Conservation (phyloP, 1,284 basidiomycete species). For the Cronartium quercuum region DNA sequence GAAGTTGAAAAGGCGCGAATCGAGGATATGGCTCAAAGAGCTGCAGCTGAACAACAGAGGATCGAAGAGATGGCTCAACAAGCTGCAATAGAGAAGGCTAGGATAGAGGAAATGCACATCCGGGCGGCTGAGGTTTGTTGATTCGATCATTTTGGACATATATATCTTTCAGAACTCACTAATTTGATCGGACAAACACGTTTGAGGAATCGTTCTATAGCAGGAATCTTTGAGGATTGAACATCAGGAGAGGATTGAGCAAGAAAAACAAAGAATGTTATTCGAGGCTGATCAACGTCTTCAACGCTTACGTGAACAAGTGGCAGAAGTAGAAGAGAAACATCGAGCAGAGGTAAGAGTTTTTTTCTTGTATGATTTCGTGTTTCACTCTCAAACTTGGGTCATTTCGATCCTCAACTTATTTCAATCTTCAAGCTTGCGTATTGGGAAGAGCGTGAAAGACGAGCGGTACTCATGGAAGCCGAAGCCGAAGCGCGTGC, state of each 20-base stretch:
- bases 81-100: not conserved
- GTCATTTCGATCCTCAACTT: not conserved
- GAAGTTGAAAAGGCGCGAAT: not conserved
- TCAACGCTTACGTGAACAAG: constrained; percentile 22
- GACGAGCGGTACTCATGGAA: constrained; percentile 12
- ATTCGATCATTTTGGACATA: not conserved
- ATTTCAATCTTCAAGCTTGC: not conserved
- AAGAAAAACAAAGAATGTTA: constrained; percentile 20
- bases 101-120: constrained; percentile 12
- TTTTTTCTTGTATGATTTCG: too few species aligned
- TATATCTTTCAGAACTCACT: not conserved
- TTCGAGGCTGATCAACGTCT: constrained; percentile 19
- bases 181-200: not conserved
- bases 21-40: not conserved
- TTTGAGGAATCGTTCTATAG: constrained; percentile 6
- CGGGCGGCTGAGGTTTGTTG: constrained; percentile 2
- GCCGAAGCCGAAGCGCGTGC: constrained; percentile 30
- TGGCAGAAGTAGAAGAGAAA: constrained; percentile 13
- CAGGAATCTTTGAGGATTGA: constrained; percentile 8
- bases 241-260: constrained; percentile 33
- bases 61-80: constrained; percentile 31
- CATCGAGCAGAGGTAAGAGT: constrained; percentile 2
- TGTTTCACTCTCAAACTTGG: too few species aligned
- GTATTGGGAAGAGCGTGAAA: constrained; percentile 29
- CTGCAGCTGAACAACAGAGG: constrained; percentile 16